A percentile compares a stretch with the other conserved stretches of the same genome.
phyloP scores from a whole-genome alignment of 2,329 filamentous ascomycete species.

The Aphanocladium album region DNA sequence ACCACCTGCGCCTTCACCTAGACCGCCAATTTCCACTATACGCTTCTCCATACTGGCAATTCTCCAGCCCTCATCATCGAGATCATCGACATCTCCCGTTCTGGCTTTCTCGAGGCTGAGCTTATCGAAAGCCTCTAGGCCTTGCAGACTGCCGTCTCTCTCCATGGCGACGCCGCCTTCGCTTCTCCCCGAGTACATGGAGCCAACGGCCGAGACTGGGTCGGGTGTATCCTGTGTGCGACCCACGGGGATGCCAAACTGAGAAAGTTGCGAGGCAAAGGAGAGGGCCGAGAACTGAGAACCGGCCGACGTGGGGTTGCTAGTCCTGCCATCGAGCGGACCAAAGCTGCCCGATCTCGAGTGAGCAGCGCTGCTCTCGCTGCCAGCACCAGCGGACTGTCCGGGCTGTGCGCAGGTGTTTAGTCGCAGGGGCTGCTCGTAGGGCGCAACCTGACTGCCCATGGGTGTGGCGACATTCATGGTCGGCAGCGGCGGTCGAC shows the following conservation, averaged over 20 bases:
- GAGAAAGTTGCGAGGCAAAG: constrained; percentile 67
- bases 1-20: constrained; percentile 93
- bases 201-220: constrained; percentile 82
- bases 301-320: constrained; percentile 80
- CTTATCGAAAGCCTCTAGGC: constrained; percentile 73
- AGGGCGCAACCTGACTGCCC: constrained; percentile 69
- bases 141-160: constrained; percentile 73
- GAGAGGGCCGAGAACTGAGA: constrained; percentile 80
- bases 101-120: constrained; percentile 76
- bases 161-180: constrained; percentile 75
- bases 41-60: constrained; percentile 85
- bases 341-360: constrained; percentile 83
- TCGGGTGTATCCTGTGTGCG: constrained; percentile 68
- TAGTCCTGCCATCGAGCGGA: constrained; percentile 66
- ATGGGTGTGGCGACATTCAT: constrained; percentile 84
- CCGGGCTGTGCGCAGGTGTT: constrained; percentile 50
- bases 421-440: constrained; percentile 55
- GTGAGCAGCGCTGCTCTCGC: constrained; percentile 72
- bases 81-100: constrained; percentile 83
- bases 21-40: constrained; percentile 80
- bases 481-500: constrained; percentile 61
- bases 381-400: constrained; percentile 68
- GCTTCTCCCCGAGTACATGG: constrained; percentile 74
- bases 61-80: constrained; percentile 93
- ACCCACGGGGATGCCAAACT: constrained; percentile 62